Percentiles rank a stretch among this genome's conserved stretches.
These are phyloP conservation scores for Syncephalastrum contaminatum DNA, from an alignment of 371 early-diverging fungal species.

Conservation along the genomic window DNA sequence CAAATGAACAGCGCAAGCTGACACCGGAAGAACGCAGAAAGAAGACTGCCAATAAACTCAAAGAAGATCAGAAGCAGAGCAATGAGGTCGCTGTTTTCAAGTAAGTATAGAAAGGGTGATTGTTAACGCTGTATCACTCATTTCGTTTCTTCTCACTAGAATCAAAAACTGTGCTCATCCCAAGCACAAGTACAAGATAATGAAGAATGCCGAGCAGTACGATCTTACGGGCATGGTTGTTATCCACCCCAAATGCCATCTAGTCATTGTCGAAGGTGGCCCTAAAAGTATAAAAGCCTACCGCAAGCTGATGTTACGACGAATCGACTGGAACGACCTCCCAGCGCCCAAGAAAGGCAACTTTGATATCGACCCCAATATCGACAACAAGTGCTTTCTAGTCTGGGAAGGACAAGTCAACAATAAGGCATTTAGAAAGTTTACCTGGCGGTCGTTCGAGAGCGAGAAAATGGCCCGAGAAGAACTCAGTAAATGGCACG, in stretches of 20 bases:
- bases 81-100: constrained; percentile 81
- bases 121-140: too few relatives aligned
- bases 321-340: constrained; percentile 89
- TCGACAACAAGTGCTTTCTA: constrained; percentile 78
- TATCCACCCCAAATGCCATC: constrained; percentile 65
- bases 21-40: constrained; percentile 84
- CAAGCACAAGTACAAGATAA: constrained; percentile 85
- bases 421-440: constrained; percentile 73
- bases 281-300: constrained; percentile 86
- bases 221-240: constrained; percentile 83
- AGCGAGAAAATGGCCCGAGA: constrained; percentile 76
- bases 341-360: constrained; percentile 46
- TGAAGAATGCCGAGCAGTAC: constrained; percentile 83
- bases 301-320: constrained; percentile 93
- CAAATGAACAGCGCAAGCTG: constrained; percentile 81
- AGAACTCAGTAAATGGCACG: constrained; percentile 65
- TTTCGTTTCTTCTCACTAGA: constrained; percentile 38
- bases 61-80: constrained; percentile 64
- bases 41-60: constrained; percentile 72
- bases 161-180: constrained; percentile 76
- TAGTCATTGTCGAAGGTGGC: constrained; percentile 95
- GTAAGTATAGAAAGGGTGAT: constrained; percentile 38
- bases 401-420: constrained; percentile 94
- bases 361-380: constrained; percentile 28
- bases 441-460: constrained; percentile 71